Percentiles rank a stretch among this genome's conserved stretches.
These are phyloP conservation scores for Rhinocladiella similis DNA, from an alignment of 2,329 filamentous ascomycete species.

Conservation along the genomic window DNA sequence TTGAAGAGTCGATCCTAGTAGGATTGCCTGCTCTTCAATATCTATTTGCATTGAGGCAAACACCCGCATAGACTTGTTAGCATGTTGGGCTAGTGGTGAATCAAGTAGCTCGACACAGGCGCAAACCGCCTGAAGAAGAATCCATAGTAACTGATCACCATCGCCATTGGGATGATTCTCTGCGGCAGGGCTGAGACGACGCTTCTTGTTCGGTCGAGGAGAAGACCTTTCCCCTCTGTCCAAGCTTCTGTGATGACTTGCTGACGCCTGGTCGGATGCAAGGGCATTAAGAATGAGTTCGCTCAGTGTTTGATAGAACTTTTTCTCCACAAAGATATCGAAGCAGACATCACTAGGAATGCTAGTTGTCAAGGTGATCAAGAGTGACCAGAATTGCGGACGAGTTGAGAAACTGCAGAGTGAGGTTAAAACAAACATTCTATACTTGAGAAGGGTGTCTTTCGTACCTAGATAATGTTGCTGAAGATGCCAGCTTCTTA, in stretches of 20 bases:
- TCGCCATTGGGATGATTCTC: background rate
- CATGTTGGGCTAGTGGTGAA: background rate
- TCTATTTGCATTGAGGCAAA: constrained; percentile 6
- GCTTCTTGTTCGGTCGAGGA: constrained; percentile 20
- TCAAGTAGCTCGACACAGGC: constrained; percentile 12
- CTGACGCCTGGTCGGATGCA: background rate
- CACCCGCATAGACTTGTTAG: background rate
- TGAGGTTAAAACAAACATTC: constrained; percentile 13
- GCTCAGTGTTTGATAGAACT: constrained; percentile 18
- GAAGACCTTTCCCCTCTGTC: background rate
- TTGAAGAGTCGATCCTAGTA: constrained; percentile 17
- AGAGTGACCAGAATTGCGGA: constrained; percentile 24
- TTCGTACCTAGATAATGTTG: background rate
- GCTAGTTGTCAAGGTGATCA: constrained; percentile 17
- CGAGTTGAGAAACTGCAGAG: constrained; percentile 10
- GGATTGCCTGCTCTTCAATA: constrained; percentile 8
- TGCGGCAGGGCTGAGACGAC: constrained; percentile 9
- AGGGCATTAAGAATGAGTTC: background rate
- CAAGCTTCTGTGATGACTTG: background rate
- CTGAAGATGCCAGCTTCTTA: constrained; percentile 54
- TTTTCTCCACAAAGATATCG: constrained; percentile 26
- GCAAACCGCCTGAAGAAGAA: constrained; percentile 17
- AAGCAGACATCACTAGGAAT: constrained; percentile 19
- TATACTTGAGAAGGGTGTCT: background rate
- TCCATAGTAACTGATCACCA: constrained; percentile 5